These are phyloP conservation scores for Leccinum incarnatum DNA, from an alignment of 768 basidiomycete species.

Conservation along the genomic window DNA sequence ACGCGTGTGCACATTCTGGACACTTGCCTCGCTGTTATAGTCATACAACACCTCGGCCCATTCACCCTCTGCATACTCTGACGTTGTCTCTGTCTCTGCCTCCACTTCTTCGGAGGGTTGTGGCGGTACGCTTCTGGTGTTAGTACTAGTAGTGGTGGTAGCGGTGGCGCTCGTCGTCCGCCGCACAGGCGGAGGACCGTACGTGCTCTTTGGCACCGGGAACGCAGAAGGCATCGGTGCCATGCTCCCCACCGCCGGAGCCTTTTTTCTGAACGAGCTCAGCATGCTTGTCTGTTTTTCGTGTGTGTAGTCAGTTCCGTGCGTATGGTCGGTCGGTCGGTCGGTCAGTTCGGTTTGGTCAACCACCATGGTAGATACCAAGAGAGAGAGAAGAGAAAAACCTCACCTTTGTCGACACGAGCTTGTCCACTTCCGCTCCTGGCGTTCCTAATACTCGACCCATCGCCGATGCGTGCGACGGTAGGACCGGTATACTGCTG, in stretches of 20 bases:
- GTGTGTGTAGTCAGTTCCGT: not conserved
- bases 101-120: constrained; percentile 30
- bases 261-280: constrained; percentile 18
- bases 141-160: not conserved
- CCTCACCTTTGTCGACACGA: constrained; percentile 27
- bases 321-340: not conserved
- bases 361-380: not conserved
- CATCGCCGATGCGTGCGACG: too few species aligned
- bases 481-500: too few species aligned
- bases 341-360: too few species aligned
- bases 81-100: too few species aligned
- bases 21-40: constrained; percentile 57
- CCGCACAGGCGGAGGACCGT: constrained; percentile 53
- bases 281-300: constrained; percentile 21
- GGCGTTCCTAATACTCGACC: constrained; percentile 2
- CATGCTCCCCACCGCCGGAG: constrained; percentile 38
- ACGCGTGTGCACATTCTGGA: too few species aligned
- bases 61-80: constrained; percentile 45
- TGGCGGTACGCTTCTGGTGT: not conserved
- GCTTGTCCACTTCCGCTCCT: constrained; percentile 26
- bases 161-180: constrained; percentile 14
- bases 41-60: constrained; percentile 82
- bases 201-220: constrained; percentile 40
- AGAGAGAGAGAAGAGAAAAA: not conserved
- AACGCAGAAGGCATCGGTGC: constrained; percentile 40